Conservation (phyloP, 2,329 filamentous ascomycete species). For the Shiraia bambusicola region DNA sequence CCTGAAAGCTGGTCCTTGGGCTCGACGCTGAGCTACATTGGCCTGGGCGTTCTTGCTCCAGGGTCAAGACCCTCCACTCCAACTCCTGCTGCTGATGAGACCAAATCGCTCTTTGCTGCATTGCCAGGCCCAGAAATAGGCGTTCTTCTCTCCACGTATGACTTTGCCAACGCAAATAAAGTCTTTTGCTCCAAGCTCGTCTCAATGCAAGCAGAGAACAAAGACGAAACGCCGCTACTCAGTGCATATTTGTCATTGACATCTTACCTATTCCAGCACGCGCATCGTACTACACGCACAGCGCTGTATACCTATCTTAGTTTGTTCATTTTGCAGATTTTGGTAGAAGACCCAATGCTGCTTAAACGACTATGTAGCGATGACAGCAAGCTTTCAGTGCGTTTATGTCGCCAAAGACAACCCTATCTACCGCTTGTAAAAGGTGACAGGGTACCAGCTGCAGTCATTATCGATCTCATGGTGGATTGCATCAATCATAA, state of each 20-base stretch:
- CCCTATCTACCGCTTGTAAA: constrained; percentile 77
- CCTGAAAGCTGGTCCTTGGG: constrained; percentile 87
- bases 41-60: constrained; percentile 73
- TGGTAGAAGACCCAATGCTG: constrained; percentile 80
- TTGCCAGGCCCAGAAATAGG: constrained; percentile 78
- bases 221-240: constrained; percentile 71
- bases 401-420: constrained; percentile 84
- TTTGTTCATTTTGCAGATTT: constrained; percentile 78
- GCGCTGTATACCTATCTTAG: constrained; percentile 83
- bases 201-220: constrained; percentile 60
- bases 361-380: constrained; percentile 84
- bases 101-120: constrained; percentile 76
- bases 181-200: constrained; percentile 87
- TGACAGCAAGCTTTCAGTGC: constrained; percentile 70
- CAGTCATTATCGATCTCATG: constrained; percentile 80
- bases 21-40: constrained; percentile 76
- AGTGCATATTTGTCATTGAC: constrained; percentile 81
- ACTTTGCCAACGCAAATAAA: constrained; percentile 93
- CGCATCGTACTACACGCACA: constrained; percentile 76
- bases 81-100: constrained; percentile 73
- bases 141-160: constrained; percentile 81
- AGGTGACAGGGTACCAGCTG: constrained; percentile 71
- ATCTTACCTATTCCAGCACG: constrained; percentile 92
- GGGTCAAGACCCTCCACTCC: constrained; percentile 62
- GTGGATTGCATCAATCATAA: constrained; percentile 95